These are phyloP conservation scores for Candida piceae DNA, from an alignment of 805 yeast species.

Conservation along the genomic window DNA sequence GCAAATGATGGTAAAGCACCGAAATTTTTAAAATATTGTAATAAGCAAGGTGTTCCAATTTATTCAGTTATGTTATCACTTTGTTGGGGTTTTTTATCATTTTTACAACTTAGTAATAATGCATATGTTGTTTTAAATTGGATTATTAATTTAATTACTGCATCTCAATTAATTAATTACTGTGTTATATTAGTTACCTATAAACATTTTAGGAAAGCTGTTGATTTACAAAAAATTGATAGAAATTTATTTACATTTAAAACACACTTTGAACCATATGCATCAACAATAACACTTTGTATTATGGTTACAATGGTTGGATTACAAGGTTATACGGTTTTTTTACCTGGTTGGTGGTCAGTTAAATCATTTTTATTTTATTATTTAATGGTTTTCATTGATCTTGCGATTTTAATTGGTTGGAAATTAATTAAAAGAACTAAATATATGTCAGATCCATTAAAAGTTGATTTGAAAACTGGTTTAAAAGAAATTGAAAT, in stretches of 20 bases:
- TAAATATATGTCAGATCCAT: conserved; percentile 26
- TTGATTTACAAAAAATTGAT: conserved; percentile 46
- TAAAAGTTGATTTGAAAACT: conserved; percentile 34
- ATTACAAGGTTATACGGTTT: conserved; percentile 40
- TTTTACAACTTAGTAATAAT: conserved; percentile 56
- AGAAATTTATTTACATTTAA: conserved; percentile 42
- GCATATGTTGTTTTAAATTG: conserved; percentile 66
- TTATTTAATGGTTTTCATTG: conserved; percentile 39
- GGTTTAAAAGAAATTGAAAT: conserved; percentile 36
- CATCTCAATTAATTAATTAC: conserved; percentile 62
- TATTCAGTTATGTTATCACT: conserved; percentile 48
- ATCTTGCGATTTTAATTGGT: conserved; percentile 31
- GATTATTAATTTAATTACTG: conserved; percentile 67
- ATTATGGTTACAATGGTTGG: conserved; percentile 34
- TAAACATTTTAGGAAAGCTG: conserved; percentile 56
- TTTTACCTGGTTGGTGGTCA: conserved; percentile 36
- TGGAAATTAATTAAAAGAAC: conserved; percentile 36
- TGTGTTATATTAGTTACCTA: conserved; percentile 53
- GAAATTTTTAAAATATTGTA: conserved; percentile 53
- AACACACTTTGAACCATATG: conserved; percentile 37
- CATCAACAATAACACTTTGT: conserved; percentile 15
- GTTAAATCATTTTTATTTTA: conserved; percentile 35
- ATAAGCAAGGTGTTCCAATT: conserved; percentile 70
- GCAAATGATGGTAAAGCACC: conserved; percentile 75
- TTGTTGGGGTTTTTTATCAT: conserved; percentile 61